Percentiles rank a stretch among this genome's conserved stretches.
These are phyloP conservation scores for Xylaria sp. DNA, from an alignment of 2,329 filamentous ascomycete genomes.

Conservation along the genomic window DNA sequence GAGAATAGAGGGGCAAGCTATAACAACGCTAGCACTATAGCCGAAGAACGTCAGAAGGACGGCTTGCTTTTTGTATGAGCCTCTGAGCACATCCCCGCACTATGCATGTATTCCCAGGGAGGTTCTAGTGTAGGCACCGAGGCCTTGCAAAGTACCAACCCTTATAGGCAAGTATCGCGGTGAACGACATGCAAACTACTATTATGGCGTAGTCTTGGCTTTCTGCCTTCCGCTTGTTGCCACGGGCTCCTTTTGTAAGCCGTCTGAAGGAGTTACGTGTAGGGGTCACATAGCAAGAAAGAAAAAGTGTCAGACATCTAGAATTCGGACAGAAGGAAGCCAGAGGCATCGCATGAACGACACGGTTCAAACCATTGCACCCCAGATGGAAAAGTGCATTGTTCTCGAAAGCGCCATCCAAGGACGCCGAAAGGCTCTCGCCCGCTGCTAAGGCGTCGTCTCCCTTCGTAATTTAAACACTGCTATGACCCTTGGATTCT, in stretches of 20 bases:
- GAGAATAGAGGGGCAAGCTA: not conserved
- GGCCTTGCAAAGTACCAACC: slow-evolving; percentile 17
- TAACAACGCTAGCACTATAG: not conserved
- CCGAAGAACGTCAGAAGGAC: not conserved
- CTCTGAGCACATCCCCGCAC: slow-evolving; percentile 23
- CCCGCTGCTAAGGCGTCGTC: slow-evolving; percentile 1
- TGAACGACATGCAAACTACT: slow-evolving; percentile 25
- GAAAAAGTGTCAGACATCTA: not conserved
- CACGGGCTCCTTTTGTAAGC: slow-evolving; percentile 23
- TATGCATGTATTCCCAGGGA: slow-evolving; percentile 12
- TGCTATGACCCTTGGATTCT: slow-evolving; percentile 1
- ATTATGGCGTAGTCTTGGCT: slow-evolving; percentile 23
- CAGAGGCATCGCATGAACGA: not conserved
- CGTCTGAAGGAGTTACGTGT: not conserved
- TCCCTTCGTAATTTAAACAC: slow-evolving; percentile 15
- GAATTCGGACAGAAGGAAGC: not conserved
- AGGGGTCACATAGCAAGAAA: not conserved
- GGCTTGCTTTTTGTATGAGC: slow-evolving; percentile 7
- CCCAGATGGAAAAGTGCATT: not conserved
- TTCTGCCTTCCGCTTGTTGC: slow-evolving; percentile 16
- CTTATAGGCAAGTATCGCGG: slow-evolving; percentile 25
- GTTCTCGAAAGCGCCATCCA: not conserved
- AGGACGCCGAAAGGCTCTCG: slow-evolving; percentile 12
- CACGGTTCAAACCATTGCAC: not conserved
- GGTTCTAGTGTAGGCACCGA: slow-evolving; percentile 21